Conservation (phyloP, 2,329 filamentous ascomycete species). For the Pseudocercospora ulei region DNA sequence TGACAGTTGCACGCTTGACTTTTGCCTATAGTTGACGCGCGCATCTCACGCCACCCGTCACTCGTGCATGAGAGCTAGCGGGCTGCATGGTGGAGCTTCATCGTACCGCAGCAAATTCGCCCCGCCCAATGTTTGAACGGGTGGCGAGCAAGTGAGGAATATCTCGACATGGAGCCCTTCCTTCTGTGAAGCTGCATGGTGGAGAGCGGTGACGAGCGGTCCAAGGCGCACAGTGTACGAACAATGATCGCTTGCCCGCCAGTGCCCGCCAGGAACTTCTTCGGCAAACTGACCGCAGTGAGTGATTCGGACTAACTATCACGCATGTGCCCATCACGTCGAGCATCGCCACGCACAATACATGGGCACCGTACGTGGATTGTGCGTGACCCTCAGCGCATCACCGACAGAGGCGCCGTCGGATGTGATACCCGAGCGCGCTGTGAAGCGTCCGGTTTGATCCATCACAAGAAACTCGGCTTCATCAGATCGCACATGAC, state of each 20-base stretch:
- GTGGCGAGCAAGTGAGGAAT: too few species aligned
- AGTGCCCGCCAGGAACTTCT: slow-evolving; percentile 1
- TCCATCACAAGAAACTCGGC: neutral
- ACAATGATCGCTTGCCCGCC: neutral
- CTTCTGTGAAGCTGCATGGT: neutral
- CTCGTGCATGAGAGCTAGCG: slow-evolving; percentile 4
- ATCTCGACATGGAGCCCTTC: too few species aligned
- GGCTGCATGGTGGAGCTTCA: slow-evolving; percentile 5
- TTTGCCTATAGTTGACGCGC: slow-evolving; percentile 6
- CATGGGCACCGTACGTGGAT: neutral
- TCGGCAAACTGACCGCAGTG: slow-evolving; percentile 5
- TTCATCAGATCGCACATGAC: neutral
- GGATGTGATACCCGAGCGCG: too few species aligned
- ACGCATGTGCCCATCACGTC: slow-evolving; percentile 4
- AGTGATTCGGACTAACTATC: too few species aligned
- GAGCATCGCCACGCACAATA: neutral
- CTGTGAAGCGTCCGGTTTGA: neutral
- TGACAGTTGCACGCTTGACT: neutral
- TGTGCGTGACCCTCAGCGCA: too few species aligned
- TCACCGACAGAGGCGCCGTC: too few species aligned
- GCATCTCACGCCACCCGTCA: slow-evolving; percentile 4
- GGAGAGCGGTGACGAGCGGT: neutral
- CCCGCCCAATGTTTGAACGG: too few species aligned
- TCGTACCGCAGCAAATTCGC: slow-evolving; percentile 1
- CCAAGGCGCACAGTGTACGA: too few species aligned